These are phyloP conservation scores for Exophiala xenobiotica DNA, from an alignment of 2,329 filamentous ascomycete genomes.

Conservation along the genomic window DNA sequence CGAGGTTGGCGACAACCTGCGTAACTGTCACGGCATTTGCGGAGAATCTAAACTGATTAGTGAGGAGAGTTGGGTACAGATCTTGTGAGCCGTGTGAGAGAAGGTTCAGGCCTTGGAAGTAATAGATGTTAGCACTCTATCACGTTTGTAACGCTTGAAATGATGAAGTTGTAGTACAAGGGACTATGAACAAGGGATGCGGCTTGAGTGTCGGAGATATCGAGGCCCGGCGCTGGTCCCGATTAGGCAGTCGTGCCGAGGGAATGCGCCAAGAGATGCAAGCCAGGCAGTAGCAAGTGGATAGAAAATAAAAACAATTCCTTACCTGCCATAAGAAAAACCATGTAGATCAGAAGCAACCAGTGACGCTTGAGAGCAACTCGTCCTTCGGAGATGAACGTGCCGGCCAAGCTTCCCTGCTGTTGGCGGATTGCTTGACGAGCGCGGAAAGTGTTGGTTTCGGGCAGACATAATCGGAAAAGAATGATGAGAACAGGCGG, in stretches of 20 bases:
- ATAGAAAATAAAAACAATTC: no score
- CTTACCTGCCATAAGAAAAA: constrained; percentile 84
- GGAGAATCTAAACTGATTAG: constrained; percentile 58
- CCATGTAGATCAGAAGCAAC: constrained; percentile 75
- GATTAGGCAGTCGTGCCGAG: no score
- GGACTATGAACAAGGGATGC: no score
- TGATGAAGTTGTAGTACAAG: no score
- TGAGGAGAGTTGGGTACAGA: constrained; percentile 60
- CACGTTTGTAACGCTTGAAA: no score
- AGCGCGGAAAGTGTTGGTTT: constrained; percentile 69
- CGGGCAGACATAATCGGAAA: constrained; percentile 73
- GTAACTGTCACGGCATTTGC: constrained; percentile 64
- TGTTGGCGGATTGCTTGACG: constrained; percentile 63
- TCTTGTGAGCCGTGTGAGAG: constrained; percentile 63
- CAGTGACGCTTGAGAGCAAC: constrained; percentile 77
- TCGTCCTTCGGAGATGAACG: constrained; percentile 74
- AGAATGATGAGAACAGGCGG: constrained; percentile 78
- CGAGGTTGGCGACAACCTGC: constrained; percentile 70
- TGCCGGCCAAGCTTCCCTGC: constrained; percentile 60
- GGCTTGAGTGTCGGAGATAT: no score
- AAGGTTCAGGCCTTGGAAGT: no score
- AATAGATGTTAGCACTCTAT: no score
- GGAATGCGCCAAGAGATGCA: no score
- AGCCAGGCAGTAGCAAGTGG: no score
- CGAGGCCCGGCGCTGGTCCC: no score